These are phyloP conservation scores for Trichophyton verrucosum DNA, from an alignment of 2,329 filamentous ascomycete genomes.

Conservation along the genomic window DNA sequence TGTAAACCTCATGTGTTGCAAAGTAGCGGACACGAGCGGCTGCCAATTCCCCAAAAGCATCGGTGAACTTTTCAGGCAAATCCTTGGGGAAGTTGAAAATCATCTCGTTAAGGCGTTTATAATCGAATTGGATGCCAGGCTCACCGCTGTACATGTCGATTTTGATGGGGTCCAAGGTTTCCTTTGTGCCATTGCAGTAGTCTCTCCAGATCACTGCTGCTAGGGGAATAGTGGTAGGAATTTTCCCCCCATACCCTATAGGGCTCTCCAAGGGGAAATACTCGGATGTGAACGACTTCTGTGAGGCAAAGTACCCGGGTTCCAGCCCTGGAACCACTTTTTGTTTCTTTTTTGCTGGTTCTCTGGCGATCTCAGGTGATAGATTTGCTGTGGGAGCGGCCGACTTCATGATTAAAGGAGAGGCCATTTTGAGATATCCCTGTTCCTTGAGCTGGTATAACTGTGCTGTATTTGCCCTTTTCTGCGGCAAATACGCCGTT, in stretches of 20 bases:
- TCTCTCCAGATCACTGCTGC: not conserved
- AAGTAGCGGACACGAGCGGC: constrained; percentile 8
- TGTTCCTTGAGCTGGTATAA: too few species aligned
- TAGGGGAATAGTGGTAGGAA: not conserved
- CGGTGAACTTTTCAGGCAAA: not conserved
- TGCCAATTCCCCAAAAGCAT: constrained; percentile 2
- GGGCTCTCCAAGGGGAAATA: not conserved
- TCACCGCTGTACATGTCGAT: constrained; percentile 3
- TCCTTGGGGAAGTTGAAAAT: not conserved
- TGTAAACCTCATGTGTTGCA: not conserved
- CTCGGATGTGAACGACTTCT: not conserved
- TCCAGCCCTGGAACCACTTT: not conserved
- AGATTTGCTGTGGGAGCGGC: not conserved
- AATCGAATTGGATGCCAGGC: constrained; percentile 10
- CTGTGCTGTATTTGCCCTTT: too few species aligned
- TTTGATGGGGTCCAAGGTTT: not conserved
- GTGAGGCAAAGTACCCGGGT: not conserved
- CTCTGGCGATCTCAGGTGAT: not conserved
- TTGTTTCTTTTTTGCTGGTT: not conserved
- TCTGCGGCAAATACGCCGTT: too few species aligned
- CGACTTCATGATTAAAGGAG: not conserved
- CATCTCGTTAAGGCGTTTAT: constrained; percentile 7
- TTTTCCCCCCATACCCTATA: not conserved
- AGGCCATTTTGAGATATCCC: not conserved
- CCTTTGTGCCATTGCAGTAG: not conserved